A percentile compares a stretch with the other conserved stretches of the same genome.
These are phyloP conservation scores for Onygenales sp. DNA, from an alignment of 2,329 filamentous ascomycete genomes.

Conservation along the genomic window DNA sequence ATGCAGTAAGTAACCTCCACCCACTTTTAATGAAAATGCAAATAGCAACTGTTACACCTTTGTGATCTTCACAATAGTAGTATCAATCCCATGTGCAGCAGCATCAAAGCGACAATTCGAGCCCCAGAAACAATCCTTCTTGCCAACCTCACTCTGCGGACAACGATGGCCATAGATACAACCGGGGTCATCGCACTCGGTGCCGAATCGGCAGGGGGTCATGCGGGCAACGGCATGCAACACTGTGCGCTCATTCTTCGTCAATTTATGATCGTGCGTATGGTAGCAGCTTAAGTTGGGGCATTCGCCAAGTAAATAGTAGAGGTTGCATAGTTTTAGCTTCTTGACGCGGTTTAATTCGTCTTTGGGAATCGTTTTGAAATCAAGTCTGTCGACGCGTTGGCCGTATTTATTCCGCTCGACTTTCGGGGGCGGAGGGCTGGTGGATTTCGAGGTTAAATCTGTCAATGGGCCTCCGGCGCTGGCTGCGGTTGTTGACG, in stretches of 20 bases:
- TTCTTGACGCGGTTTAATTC: conserved; percentile 52
- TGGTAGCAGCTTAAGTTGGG: conserved; percentile 45
- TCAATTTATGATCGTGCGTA: conserved; percentile 47
- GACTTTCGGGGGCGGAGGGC: conserved; percentile 28
- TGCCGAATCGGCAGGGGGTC: conserved; percentile 51
- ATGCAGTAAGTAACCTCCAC: background rate
- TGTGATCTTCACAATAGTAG: conserved; percentile 39
- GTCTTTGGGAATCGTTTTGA: conserved; percentile 43
- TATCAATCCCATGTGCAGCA: conserved; percentile 51
- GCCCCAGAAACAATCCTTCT: conserved; percentile 48
- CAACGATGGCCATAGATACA: conserved; percentile 58
- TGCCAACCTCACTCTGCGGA: conserved; percentile 43
- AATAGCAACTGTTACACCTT: conserved; percentile 8
- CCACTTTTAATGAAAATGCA: background rate
- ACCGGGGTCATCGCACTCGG: conserved; percentile 47
- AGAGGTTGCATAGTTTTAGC: conserved; percentile 54
- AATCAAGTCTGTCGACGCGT: conserved; percentile 45
- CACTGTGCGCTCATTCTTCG: conserved; percentile 43
- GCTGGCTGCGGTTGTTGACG: conserved; percentile 26
- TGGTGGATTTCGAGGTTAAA: conserved; percentile 24
- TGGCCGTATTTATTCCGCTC: conserved; percentile 51
- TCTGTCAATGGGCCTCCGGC: conserved; percentile 31
- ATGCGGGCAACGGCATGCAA: conserved; percentile 52
- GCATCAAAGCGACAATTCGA: conserved; percentile 49
- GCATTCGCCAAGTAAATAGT: conserved; percentile 50